Conservation (phyloP, 2,329 filamentous ascomycete genomes). For the Calonectria pauciramosa region DNA sequence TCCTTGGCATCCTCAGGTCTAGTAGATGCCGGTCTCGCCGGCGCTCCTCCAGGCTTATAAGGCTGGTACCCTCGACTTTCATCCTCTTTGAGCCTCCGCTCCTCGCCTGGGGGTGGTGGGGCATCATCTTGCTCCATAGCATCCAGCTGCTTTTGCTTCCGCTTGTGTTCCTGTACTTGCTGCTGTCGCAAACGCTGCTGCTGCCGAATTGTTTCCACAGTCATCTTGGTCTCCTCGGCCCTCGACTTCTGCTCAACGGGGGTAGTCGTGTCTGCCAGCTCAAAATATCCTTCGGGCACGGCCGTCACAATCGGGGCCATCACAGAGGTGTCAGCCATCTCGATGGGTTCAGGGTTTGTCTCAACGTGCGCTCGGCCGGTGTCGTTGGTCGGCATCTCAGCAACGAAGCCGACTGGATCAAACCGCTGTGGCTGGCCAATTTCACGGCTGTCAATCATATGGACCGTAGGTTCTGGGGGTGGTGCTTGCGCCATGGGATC, state of each 20-base stretch:
- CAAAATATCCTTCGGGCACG: slow-evolving; percentile 47
- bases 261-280: slow-evolving; percentile 55
- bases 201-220: slow-evolving; percentile 12
- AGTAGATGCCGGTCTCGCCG: slow-evolving; percentile 17
- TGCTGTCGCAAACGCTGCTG: slow-evolving; percentile 7
- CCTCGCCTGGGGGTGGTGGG: slow-evolving; percentile 28
- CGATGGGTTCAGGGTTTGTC: slow-evolving; percentile 59
- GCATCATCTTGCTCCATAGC: slow-evolving; percentile 19
- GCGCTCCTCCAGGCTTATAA: slow-evolving; percentile 29
- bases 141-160: slow-evolving; percentile 1
- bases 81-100: slow-evolving; percentile 25
- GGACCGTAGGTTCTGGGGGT: slow-evolving; percentile 37
- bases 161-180: slow-evolving; percentile 20
- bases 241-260: slow-evolving; percentile 43
- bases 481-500: neutral
- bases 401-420: slow-evolving; percentile 60
- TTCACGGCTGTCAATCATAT: slow-evolving; percentile 53
- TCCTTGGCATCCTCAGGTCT: slow-evolving; percentile 22
- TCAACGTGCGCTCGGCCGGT: slow-evolving; percentile 58
- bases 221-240: slow-evolving; percentile 30
- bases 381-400: slow-evolving; percentile 62
- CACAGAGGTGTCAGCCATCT: slow-evolving; percentile 57
- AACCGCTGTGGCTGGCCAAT: slow-evolving; percentile 38
- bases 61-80: slow-evolving; percentile 26
- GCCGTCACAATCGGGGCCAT: slow-evolving; percentile 53